phyloP scores from a whole-genome alignment of 2,329 filamentous ascomycete species.

The Plectosphaerella plurivora region DNA sequence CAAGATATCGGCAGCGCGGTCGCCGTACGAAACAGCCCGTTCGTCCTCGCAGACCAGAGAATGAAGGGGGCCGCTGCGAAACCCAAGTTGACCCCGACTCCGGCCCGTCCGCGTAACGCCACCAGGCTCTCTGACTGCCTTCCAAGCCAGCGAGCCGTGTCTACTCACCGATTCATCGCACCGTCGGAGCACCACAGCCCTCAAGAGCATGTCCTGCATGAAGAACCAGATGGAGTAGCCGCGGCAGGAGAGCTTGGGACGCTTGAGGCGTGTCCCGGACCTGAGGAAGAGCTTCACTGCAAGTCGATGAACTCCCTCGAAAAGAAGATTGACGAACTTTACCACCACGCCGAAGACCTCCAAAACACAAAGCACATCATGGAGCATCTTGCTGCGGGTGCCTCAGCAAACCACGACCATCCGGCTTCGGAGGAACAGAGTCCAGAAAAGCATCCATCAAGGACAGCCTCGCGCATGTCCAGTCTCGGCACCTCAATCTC shows the following conservation, averaged over 20 bases:
- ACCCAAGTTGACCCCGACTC: conserved; percentile 16
- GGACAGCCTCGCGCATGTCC: neutral
- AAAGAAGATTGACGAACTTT: conserved; percentile 22
- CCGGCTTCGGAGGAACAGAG: neutral
- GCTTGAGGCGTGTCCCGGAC: neutral
- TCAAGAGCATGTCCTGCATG: neutral
- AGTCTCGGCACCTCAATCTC: neutral
- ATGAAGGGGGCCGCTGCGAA: conserved; percentile 13
- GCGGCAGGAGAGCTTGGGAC: too few relatives aligned
- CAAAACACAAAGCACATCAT: conserved; percentile 27
- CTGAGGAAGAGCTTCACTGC: neutral
- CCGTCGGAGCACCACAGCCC: neutral
- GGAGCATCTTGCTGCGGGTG: conserved; percentile 24
- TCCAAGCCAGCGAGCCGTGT: conserved; percentile 11
- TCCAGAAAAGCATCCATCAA: neutral
- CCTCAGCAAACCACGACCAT: neutral
- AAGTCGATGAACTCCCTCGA: conserved; percentile 9
- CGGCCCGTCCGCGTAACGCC: conserved; percentile 13
- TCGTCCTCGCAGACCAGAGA: conserved; percentile 23
- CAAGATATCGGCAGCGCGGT: neutral
- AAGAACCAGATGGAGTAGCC: too few relatives aligned
- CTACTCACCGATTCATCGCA: conserved; percentile 9
- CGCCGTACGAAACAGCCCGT: conserved; percentile 23
- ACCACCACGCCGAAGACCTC: conserved; percentile 27
- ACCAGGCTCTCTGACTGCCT: conserved; percentile 23